Base-by-base conservation (phyloP, 441 rosid species). In the Francoa sonchifolia region DNA sequence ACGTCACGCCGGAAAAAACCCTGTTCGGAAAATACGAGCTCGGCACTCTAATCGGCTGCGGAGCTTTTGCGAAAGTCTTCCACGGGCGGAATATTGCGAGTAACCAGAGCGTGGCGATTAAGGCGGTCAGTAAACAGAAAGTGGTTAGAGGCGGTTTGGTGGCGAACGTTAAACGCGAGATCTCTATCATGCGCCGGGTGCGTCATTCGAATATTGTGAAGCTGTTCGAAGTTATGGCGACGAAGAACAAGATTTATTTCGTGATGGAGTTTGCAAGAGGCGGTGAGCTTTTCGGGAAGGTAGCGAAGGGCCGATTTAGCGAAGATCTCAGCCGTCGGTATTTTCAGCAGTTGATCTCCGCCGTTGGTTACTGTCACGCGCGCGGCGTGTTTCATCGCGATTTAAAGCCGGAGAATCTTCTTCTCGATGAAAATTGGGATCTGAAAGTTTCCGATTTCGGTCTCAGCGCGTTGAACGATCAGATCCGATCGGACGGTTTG, bases 371-470 rank as follows among this genome's bases (percentile, higher is more conserved):
- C 38, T 73, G 88, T 33, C 83, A 79, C 50, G 61, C 83, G 3
- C 71, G 71, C 8, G 80, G 80, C 27, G 71, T 79, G 6, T 79
- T 68, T 17, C 83, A 79, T 51, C 78, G 88, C 0, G 88, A 79
- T 25, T 29, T 79, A 53, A 79, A 79, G 51, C 83, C 71, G 1
- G 83, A 79, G 67, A 79, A 75, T 26, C 64, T 79, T 1, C 59
- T 79, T 13, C 55, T 79, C 39, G 83, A 79, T 25, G 96, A 90
- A 17, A 71, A 73, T 22, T 87, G 84, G 4, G 58, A 70, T 19
- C 42, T 90, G 21, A 86, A 86, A 45, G 96, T 90, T 0, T 68
- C 96, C 1, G 98, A 90, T 68, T 90, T 90, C 32, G 98, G 98
- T 9, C 64, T 75, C 31, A 72, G 83, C 48, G 74, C 83, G 19